A percentile compares a stretch with the other conserved stretches of the same genome.
These are phyloP conservation scores for Sordaria brevicollis DNA, from an alignment of 495 filamentous ascomycete species.

Conservation along the genomic window DNA sequence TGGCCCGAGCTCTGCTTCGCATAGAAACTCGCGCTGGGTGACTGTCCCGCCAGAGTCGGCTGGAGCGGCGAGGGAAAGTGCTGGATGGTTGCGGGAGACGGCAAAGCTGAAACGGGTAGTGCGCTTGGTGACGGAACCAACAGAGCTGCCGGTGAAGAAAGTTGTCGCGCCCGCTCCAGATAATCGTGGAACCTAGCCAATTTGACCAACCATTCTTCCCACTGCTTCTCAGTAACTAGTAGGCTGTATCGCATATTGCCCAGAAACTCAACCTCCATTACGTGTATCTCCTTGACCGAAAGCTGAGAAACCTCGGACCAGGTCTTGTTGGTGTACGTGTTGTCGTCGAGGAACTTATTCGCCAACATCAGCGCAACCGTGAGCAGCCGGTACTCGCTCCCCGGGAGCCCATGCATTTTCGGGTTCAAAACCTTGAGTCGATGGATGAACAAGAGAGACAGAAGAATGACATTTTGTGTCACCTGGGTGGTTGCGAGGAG, in stretches of 20 bases:
- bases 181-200: conserved; percentile 70
- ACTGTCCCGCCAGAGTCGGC: conserved; percentile 16
- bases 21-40: conserved; percentile 17
- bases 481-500: conserved; percentile 93
- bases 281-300: conserved; percentile 87
- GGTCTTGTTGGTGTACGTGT: conserved; percentile 99
- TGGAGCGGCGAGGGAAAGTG: conserved; percentile 22
- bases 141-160: conserved; percentile 23
- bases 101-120: conserved; percentile 13
- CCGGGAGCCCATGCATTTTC: conserved; percentile 74
- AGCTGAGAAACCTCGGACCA: conserved; percentile 98
- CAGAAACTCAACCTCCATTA: conserved; percentile 99
- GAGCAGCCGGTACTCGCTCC: conserved; percentile 90
- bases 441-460: conserved; percentile 90
- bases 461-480: conserved; percentile 86
- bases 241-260: conserved; percentile 97
- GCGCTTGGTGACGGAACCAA: conserved; percentile 26
- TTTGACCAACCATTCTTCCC: conserved; percentile 76
- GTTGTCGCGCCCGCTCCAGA: conserved; percentile 47
- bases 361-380: conserved; percentile 97
- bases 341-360: conserved; percentile 98
- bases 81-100: conserved; percentile 35
- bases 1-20: conserved; percentile 4
- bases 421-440: conserved; percentile 85
- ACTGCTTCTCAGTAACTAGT: conserved; percentile 71